Conservation (phyloP, 2,329 filamentous ascomycete species). For the Aureobasidium sp. region DNA sequence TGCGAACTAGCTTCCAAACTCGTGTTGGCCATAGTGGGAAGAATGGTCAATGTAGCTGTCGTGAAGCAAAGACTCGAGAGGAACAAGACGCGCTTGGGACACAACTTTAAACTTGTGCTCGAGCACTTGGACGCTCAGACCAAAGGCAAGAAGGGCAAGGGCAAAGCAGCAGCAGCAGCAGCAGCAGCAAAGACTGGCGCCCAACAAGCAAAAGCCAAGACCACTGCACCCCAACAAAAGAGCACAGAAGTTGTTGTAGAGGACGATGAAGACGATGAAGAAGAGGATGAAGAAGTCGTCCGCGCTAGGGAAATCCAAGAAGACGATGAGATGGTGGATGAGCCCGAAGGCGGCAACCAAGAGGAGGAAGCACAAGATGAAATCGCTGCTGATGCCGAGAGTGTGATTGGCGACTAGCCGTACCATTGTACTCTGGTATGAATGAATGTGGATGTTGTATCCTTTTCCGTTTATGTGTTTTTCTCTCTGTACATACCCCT, state of each 20-base stretch:
- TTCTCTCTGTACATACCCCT: background rate
- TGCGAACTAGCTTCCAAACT: conserved; percentile 81
- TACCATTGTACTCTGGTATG: background rate
- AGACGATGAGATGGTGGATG: conserved; percentile 22
- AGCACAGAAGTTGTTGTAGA: conserved; percentile 23
- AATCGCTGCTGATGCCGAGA: conserved; percentile 18
- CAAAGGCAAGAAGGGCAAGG: conserved; percentile 33
- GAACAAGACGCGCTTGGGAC: conserved; percentile 72
- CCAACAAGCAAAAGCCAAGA: conserved; percentile 5
- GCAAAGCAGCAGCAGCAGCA: background rate
- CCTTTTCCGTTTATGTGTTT: background rate
- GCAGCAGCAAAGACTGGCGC: background rate
- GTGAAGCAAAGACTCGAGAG: conserved; percentile 64
- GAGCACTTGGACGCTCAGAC: conserved; percentile 62
- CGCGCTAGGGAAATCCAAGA: conserved; percentile 26
- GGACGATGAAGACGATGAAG: conserved; percentile 13
- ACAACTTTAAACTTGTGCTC: conserved; percentile 78
- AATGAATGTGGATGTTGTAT: background rate
- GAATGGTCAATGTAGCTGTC: conserved; percentile 59
- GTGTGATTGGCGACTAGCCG: conserved; percentile 12
- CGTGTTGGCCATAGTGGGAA: conserved; percentile 68
- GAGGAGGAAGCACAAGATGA: conserved; percentile 23
- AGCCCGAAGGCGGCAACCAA: conserved; percentile 15
- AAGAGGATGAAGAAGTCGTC: conserved; percentile 14
- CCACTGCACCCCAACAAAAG: conserved; percentile 4